Evolutionary conservation across 2,329 filamentous ascomycete species (phyloP).

Genomic region (Emmonsiellopsis sp.): DNA sequence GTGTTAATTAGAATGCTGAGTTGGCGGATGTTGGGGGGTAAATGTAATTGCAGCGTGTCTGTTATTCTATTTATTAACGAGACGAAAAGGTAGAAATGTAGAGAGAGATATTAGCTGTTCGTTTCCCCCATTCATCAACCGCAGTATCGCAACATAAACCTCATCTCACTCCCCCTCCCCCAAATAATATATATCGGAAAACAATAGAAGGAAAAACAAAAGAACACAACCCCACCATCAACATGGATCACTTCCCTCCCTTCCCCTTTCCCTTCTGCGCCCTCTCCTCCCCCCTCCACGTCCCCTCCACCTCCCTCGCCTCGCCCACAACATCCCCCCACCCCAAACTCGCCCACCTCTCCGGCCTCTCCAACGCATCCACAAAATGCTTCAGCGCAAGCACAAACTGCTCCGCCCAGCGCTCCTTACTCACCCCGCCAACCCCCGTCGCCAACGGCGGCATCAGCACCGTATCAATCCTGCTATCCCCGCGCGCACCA

Average conservation of each 20-base stretch:
- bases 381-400: slow-evolving; percentile 45
- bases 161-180: no score
- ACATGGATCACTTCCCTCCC: not conserved
- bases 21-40: no score
- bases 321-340: slow-evolving; percentile 25
- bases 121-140: no score
- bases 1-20: no score
- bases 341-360: slow-evolving; percentile 32
- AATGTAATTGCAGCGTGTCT: no score
- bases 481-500: slow-evolving; percentile 6
- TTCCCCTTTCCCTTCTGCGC: not conserved
- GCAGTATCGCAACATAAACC: no score
- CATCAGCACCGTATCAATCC: slow-evolving; percentile 40
- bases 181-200: no score
- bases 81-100: no score
- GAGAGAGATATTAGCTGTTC: no score
- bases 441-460: slow-evolving; percentile 44
- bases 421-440: slow-evolving; percentile 36
- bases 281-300: slow-evolving; percentile 11
- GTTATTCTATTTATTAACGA: no score
- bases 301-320: slow-evolving; percentile 18
- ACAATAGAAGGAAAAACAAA: no score
- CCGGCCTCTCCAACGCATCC: slow-evolving; percentile 36
- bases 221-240: not conserved
- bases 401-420: slow-evolving; percentile 43